phyloP scores from a whole-genome alignment of 1,139 yeast species.

The Kodamaea arcana region DNA sequence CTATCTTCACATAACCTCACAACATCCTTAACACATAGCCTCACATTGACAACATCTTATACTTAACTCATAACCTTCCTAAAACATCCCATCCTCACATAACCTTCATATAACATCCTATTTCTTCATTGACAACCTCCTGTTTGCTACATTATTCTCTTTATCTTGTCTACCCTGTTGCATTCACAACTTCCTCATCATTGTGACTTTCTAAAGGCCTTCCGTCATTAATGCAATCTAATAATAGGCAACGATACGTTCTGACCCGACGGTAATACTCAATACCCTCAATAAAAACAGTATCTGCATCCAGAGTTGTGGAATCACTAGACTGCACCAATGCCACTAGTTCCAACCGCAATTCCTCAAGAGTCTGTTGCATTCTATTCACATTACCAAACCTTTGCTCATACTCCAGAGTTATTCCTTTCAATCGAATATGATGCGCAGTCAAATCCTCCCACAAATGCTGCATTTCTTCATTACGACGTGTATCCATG shows the following conservation, averaged over 20 bases:
- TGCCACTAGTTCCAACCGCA: neutral
- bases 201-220: no score
- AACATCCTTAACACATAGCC: no score
- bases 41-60: no score
- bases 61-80: no score
- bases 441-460: slow-evolving; percentile 1
- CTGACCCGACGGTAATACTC: neutral
- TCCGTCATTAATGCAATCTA: neutral
- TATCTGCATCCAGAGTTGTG: neutral
- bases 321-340: neutral
- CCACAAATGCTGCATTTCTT: slow-evolving; percentile 1
- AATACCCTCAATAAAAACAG: neutral
- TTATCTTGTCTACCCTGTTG: no score
- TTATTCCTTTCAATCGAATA: neutral
- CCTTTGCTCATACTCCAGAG: neutral
- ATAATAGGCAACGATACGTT: neutral
- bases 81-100: no score
- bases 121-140: no score
- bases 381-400: neutral
- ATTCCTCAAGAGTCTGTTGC: neutral
- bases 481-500: slow-evolving; percentile 2
- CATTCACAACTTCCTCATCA: no score
- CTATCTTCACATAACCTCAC: no score
- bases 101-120: no score
- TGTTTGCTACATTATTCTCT: no score